Percentiles rank a stretch among this genome's conserved stretches.
These are phyloP conservation scores for Leccinum griseonigrum DNA, from an alignment of 1,284 basidiomycete species.

Conservation along the genomic window DNA sequence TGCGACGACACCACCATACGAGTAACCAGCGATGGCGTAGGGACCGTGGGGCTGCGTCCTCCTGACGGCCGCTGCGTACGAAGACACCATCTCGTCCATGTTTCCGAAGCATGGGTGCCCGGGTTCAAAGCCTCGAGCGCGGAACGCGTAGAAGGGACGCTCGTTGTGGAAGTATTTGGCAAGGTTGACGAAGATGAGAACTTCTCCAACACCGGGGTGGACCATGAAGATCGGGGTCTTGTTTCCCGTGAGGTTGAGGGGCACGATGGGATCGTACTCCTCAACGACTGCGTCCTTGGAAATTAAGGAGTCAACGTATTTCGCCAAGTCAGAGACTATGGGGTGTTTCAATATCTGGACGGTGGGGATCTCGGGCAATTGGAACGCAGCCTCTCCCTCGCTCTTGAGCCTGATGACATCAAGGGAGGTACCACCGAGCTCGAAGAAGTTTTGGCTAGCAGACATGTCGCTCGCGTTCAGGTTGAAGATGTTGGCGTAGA, in stretches of 20 bases:
- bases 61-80: conserved; percentile 39
- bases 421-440: conserved; percentile 34
- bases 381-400: conserved; percentile 34
- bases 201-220: conserved; percentile 31
- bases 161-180: conserved; percentile 40
- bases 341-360: conserved; percentile 43
- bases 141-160: conserved; percentile 44
- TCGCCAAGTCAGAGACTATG: conserved; percentile 32
- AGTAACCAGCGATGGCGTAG: conserved; percentile 48
- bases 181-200: conserved; percentile 45
- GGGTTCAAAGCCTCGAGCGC: conserved; percentile 44
- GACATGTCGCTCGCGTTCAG: conserved; percentile 25
- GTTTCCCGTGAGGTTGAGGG: conserved; percentile 37
- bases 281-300: conserved; percentile 16
- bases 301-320: conserved; percentile 28
- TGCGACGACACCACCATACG: conserved; percentile 47
- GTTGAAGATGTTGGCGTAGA: conserved; percentile 31
- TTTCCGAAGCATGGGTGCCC: conserved; percentile 37
- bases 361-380: conserved; percentile 38
- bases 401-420: conserved; percentile 36
- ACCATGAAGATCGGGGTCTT: conserved; percentile 46
- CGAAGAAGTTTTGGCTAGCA: conserved; percentile 33
- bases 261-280: conserved; percentile 37
- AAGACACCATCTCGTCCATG: conserved; percentile 43
- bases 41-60: conserved; percentile 40